Evolutionary conservation across 2,329 filamentous ascomycete genomes (phyloP).

Genomic region (Trichoderma sp.): DNA sequence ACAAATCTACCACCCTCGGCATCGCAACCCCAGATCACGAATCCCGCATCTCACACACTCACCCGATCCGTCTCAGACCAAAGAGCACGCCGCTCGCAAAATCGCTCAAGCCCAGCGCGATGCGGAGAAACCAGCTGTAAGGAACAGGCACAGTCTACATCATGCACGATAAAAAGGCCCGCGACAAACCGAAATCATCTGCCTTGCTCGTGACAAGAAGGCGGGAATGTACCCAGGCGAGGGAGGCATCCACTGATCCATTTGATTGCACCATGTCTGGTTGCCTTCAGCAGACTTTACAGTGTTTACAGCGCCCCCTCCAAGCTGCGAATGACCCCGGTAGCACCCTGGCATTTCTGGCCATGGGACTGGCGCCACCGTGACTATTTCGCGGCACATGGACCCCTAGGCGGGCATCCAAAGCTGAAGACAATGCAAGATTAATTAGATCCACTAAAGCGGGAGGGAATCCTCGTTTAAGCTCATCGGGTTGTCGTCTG

Average conservation of each 20-base stretch:
- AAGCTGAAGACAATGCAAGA: neutral
- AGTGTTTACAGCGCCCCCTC: neutral
- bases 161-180: neutral
- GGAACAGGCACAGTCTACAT: neutral
- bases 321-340: conserved; percentile 8
- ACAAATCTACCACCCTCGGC: neutral
- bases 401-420: neutral
- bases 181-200: neutral
- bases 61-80: neutral
- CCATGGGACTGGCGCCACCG: conserved; percentile 31
- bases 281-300: neutral
- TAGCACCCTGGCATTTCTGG: neutral
- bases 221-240: conserved; percentile 1
- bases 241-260: neutral
- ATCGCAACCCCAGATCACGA: conserved; percentile 26
- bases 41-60: neutral
- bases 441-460: neutral
- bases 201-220: conserved; percentile 2
- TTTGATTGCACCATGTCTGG: too few relatives aligned
- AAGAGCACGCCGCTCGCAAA: neutral
- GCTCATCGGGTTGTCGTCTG: neutral
- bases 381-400: conserved; percentile 31
- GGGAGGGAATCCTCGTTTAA: neutral
- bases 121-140: neutral
- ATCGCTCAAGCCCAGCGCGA: neutral